phyloP scores from a whole-genome alignment of 2,329 filamentous ascomycete genomes.

The Pestalotiopsis sp. region DNA sequence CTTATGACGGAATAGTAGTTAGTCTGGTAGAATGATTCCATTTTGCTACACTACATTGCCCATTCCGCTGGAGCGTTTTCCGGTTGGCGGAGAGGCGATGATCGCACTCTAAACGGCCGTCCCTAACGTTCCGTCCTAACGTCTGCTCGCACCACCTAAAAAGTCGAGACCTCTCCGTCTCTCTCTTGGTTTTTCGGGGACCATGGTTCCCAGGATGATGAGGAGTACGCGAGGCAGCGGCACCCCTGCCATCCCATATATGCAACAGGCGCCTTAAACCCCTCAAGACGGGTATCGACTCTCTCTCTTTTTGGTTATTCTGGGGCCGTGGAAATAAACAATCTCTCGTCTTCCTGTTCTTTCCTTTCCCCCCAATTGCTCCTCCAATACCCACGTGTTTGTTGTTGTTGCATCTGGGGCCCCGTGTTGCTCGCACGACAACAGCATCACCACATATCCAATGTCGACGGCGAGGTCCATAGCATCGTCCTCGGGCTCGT shows the following conservation, averaged over 20 bases:
- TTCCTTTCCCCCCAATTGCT: neutral
- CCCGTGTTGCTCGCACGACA: neutral
- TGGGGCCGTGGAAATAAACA: neutral
- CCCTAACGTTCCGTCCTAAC: neutral
- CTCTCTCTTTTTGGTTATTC: neutral
- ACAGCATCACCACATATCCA: neutral
- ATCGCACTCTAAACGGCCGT: neutral
- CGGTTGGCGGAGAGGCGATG: neutral
- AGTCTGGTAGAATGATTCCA: neutral
- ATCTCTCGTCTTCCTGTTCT: neutral
- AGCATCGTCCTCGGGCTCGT: constrained; percentile 9
- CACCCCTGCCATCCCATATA: constrained; percentile 3
- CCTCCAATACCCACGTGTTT: neutral
- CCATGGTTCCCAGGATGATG: neutral
- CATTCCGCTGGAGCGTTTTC: neutral
- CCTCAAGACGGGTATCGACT: neutral
- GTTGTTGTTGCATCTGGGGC: neutral
- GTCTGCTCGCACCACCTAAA: neutral
- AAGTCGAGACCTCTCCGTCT: neutral
- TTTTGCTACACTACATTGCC: neutral
- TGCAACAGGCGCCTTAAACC: neutral
- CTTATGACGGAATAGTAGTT: no score
- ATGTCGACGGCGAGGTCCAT: constrained; percentile 8
- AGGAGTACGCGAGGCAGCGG: neutral
- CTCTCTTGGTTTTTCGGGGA: neutral